phyloP scores from a whole-genome alignment of 805 yeast genomes.

The Candida patagonica region DNA sequence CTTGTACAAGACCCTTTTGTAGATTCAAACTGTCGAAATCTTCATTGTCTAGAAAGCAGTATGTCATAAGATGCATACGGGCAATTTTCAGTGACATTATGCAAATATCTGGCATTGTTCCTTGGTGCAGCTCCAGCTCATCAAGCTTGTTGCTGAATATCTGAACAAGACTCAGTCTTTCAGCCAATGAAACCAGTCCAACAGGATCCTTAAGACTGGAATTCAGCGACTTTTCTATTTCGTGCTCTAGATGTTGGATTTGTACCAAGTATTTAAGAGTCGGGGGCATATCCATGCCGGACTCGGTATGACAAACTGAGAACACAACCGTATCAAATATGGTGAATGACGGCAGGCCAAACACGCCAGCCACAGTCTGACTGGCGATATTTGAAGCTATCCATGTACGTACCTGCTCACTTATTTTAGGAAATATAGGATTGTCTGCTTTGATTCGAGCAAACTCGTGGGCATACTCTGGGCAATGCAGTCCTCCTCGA shows the following conservation, averaged over 20 bases:
- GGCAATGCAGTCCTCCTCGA: slow-evolving; percentile 81
- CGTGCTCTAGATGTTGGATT: slow-evolving; percentile 79
- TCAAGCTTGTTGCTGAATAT: slow-evolving; percentile 65
- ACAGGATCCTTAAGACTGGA: slow-evolving; percentile 58
- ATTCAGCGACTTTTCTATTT: slow-evolving; percentile 67
- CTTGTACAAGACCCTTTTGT: slow-evolving; percentile 61
- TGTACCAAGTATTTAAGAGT: slow-evolving; percentile 70
- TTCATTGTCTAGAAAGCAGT: slow-evolving; percentile 61
- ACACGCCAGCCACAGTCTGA: slow-evolving; percentile 81
- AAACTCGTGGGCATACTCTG: slow-evolving; percentile 46
- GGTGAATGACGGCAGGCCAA: slow-evolving; percentile 91
- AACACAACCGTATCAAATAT: slow-evolving; percentile 68
- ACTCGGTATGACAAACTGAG: slow-evolving; percentile 41
- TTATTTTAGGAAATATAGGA: slow-evolving; percentile 30
- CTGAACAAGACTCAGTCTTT: slow-evolving; percentile 64
- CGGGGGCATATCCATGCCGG: slow-evolving; percentile 41
- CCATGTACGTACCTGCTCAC: slow-evolving; percentile 88
- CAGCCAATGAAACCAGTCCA: slow-evolving; percentile 58
- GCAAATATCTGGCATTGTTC: slow-evolving; percentile 6
- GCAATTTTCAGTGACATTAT: slow-evolving; percentile 62
- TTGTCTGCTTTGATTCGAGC: slow-evolving; percentile 39
- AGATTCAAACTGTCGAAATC: slow-evolving; percentile 43
- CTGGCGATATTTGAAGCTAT: slow-evolving; percentile 84
- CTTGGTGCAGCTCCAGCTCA: slow-evolving; percentile 48
- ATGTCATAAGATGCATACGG: slow-evolving; percentile 72